Evolutionary conservation across 805 yeast genomes (phyloP), one percentile per base, ranked within the genome.

Genomic region (Spencermartinsiella europaea): DNA sequence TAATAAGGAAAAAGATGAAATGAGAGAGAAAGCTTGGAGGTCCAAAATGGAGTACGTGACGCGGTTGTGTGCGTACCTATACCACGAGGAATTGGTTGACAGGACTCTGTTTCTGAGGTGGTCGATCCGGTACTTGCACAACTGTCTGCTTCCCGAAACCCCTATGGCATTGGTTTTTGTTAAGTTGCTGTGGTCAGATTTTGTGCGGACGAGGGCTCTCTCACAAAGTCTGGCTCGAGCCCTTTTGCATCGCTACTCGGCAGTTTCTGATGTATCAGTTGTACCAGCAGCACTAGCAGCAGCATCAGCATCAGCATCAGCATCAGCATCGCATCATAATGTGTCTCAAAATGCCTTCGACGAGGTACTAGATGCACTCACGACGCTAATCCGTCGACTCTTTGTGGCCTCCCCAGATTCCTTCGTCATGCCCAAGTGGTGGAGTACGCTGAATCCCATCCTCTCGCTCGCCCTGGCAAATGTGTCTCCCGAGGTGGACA

Each of bases 171-270:
- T 79, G 17, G 72, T 85, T 2, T 66, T 85, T 2, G 61, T 84
- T 4, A 74, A 79, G 49, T 68, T 81, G 20, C 84, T 85, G 56
- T 89, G 96, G 96, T 69, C 69, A 44, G 84, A 82, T 42, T 65
- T 87, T 1, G 63, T 80, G 2, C 68, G 71, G 34, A 59, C 67
- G 3, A 86, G 82, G 38, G 75, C 74, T 52, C 61, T 83, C 17
- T 73, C 85, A 21, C 83, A 84, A 51, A 84, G 79, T 49, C 62
- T 85, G 10, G 76, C 84, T 21, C 89, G 82, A 53, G 69, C 72
- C 3, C 65, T 87, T 47, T 64, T 86, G 2, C 59, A 74, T 38
- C 52, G 63, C 62, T 44, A 63, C 55, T 34, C 57, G 12, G 22
- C 40, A 14, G 25, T 50, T n/a, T 53, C 67, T 59, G 12, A 65